Evolutionary conservation across 1,284 basidiomycete species (phyloP).

Genomic region (Cutaneotrichosporon arboriforme): DNA sequence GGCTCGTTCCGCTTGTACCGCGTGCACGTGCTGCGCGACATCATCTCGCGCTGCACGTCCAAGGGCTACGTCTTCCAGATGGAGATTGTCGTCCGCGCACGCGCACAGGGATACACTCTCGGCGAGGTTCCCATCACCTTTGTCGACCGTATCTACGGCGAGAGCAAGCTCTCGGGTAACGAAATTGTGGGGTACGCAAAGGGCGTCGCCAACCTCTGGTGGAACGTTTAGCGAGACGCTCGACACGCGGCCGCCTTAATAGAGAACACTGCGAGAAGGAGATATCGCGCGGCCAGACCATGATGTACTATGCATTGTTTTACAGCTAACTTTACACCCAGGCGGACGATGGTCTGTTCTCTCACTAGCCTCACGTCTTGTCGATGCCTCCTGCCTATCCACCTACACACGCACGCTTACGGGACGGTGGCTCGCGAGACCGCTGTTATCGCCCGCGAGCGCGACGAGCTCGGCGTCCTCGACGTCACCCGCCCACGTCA

Average conservation of each 20-base stretch:
- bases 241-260: too few species aligned
- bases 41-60: constrained; percentile 74
- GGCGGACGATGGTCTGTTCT: too few species aligned
- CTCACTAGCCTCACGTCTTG: too few species aligned
- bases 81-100: constrained; percentile 91
- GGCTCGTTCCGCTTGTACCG: constrained; percentile 82
- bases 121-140: constrained; percentile 91
- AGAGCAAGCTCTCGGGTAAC: constrained; percentile 81
- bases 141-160: constrained; percentile 85
- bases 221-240: constrained; percentile 54
- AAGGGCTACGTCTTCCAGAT: constrained; percentile 95
- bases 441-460: neutral
- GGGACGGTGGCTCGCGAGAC: constrained; percentile 5
- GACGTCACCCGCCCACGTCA: constrained; percentile 3
- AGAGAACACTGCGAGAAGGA: neutral
- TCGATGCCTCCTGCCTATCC: too few species aligned
- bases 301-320: constrained; percentile 14
- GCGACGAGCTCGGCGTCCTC: constrained; percentile 3
- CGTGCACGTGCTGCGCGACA: constrained; percentile 65
- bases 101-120: constrained; percentile 71
- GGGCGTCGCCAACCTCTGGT: constrained; percentile 76
- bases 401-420: constrained; percentile 12
- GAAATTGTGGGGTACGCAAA: constrained; percentile 84
- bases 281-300: neutral
- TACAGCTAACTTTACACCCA: constrained; percentile 1